Conservation (phyloP, 176 grass and related monocot genomes). For the Oryza australiensis region DNA sequence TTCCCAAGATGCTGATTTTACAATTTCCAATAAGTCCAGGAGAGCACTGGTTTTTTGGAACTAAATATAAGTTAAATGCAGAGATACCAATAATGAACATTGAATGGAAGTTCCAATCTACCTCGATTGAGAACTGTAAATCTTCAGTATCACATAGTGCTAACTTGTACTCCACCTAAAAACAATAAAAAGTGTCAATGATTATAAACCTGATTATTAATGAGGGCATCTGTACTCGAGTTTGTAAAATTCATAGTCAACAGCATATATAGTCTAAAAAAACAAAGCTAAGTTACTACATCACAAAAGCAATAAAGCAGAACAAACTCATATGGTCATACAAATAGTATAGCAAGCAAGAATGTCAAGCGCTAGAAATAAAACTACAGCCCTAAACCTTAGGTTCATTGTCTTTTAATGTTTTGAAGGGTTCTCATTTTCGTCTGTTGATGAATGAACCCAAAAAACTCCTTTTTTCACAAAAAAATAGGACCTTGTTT, state of each 20-base stretch:
- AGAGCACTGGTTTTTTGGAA: not conserved
- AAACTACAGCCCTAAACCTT: not conserved
- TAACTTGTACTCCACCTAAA: constrained; percentile 82
- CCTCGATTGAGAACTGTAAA: constrained; percentile 82
- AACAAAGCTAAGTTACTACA: not conserved
- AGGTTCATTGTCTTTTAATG: not conserved
- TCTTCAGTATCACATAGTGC: constrained; percentile 68
- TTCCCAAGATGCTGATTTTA: not conserved
- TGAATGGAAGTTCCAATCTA: constrained; percentile 33
- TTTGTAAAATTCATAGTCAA: too few species aligned
- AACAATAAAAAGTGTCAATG: constrained; percentile 33
- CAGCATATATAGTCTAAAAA: not conserved
- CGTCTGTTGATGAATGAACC: too few species aligned
- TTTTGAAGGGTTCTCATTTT: too few species aligned
- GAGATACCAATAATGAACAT: not conserved
- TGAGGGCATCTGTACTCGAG: too few species aligned
- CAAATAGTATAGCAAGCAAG: not conserved
- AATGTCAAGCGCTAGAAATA: not conserved
- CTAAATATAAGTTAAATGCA: not conserved
- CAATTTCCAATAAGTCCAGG: not conserved
- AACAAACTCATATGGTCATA: not conserved
- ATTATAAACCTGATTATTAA: too few species aligned
- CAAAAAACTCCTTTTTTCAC: too few species aligned
- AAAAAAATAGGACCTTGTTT: too few species aligned
- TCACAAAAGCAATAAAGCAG: constrained; percentile 5